phyloP scores from a whole-genome alignment of 768 basidiomycete species.

The Phallus indusiatus region DNA sequence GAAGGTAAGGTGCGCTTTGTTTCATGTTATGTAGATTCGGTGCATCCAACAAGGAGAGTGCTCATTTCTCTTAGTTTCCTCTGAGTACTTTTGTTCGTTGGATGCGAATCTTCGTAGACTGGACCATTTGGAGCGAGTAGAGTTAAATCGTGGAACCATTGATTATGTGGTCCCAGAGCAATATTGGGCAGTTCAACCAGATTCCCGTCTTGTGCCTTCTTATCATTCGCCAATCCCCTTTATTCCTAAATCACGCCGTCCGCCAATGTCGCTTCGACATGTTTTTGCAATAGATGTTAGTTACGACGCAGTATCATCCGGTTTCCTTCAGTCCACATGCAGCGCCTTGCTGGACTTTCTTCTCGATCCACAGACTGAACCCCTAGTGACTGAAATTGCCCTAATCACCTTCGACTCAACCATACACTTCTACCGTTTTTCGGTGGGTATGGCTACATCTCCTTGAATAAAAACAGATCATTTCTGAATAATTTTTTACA shows the following conservation, averaged over 20 bases:
- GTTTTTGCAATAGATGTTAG: conserved; percentile 89
- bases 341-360: conserved; percentile 35
- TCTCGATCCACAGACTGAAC: conserved; percentile 42
- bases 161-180: conserved; percentile 77
- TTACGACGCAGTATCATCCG: conserved; percentile 51
- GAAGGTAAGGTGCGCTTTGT: conserved; percentile 47
- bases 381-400: conserved; percentile 47
- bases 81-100: conserved; percentile 78
- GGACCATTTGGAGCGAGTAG: conserved; percentile 75
- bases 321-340: conserved; percentile 62
- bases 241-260: conserved; percentile 30
- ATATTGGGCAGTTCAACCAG: conserved; percentile 78
- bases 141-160: conserved; percentile 83
- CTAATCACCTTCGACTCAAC: conserved; percentile 75
- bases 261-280: conserved; percentile 59
- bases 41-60: not conserved
- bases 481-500: conserved; percentile 11
- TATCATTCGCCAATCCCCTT: conserved; percentile 45
- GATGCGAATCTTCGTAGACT: conserved; percentile 68
- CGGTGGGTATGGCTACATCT: conserved; percentile 42
- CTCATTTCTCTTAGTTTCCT: conserved; percentile 41
- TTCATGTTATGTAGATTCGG: not conserved
- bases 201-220: conserved; percentile 40
- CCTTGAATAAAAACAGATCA: conserved; percentile 11
- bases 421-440: conserved; percentile 83